Conservation (phyloP, 176 grass and related monocot genomes). For the Carex littledalei region DNA sequence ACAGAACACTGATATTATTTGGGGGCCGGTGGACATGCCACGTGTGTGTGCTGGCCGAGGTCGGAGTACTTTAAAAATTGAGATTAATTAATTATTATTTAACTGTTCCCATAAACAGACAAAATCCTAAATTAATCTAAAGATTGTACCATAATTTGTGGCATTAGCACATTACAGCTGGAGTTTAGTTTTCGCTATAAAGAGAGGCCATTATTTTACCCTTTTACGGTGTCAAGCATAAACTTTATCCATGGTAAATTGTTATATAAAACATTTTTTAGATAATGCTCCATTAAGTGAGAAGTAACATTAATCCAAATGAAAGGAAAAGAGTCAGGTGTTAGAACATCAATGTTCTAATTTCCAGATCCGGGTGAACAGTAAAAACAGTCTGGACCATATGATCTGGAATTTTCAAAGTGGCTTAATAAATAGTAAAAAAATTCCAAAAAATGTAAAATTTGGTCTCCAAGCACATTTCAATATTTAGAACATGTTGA, state of each 20-base stretch:
- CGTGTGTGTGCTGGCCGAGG: not conserved
- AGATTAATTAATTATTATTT: not conserved
- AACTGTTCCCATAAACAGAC: not conserved
- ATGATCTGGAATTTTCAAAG: too few species aligned
- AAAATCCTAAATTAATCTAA: conserved; percentile 2
- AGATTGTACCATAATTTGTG: not conserved
- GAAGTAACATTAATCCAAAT: not conserved
- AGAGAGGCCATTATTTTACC: not conserved
- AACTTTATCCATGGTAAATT: not conserved
- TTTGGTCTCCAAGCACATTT: too few species aligned
- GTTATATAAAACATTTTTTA: not conserved
- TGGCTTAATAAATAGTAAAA: too few species aligned
- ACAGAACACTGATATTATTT: not conserved
- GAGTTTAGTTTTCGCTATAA: not conserved
- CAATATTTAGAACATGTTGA: too few species aligned
- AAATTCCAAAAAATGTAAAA: too few species aligned
- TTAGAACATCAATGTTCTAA: too few species aligned
- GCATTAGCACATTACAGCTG: conserved; percentile 10
- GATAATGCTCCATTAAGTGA: not conserved
- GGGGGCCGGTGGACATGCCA: not conserved
- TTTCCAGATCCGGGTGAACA: too few species aligned
- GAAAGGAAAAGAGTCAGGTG: too few species aligned
- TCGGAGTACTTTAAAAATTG: not conserved
- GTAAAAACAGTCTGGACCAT: too few species aligned
- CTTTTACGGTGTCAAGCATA: not conserved